Conservation (phyloP, 2,329 filamentous ascomycete genomes). For the Fusarium tricinctum region DNA sequence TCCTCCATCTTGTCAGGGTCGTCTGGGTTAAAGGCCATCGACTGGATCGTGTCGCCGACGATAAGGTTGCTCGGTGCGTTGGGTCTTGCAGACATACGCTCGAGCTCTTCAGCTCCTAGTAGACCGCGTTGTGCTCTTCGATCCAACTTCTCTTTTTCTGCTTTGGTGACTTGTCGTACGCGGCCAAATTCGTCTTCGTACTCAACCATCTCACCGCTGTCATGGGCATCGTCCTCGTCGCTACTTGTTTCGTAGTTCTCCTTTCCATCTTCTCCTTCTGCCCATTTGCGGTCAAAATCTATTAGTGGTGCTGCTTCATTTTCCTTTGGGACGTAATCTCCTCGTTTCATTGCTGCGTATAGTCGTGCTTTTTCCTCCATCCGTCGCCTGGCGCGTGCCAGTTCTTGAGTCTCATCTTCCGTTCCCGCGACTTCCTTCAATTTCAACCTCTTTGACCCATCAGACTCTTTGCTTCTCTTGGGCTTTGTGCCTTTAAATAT, state of each 20-base stretch:
- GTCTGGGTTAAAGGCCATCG: slow-evolving; percentile 84
- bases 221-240: slow-evolving; percentile 58
- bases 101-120: slow-evolving; percentile 71
- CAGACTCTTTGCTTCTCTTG: slow-evolving; percentile 48
- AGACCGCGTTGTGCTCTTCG: slow-evolving; percentile 65
- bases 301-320: slow-evolving; percentile 78
- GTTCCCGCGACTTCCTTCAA: slow-evolving; percentile 68
- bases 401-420: slow-evolving; percentile 75
- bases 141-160: slow-evolving; percentile 75
- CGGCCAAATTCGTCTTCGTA: slow-evolving; percentile 94
- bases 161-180: slow-evolving; percentile 78
- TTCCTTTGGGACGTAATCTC: slow-evolving; percentile 80
- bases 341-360: slow-evolving; percentile 91
- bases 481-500: slow-evolving; percentile 55
- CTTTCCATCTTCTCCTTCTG: slow-evolving; percentile 71
- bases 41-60: slow-evolving; percentile 87
- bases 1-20: slow-evolving; percentile 80
- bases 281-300: slow-evolving; percentile 98
- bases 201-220: slow-evolving; percentile 77
- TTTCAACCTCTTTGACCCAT: slow-evolving; percentile 61
- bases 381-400: slow-evolving; percentile 79
- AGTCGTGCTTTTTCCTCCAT: slow-evolving; percentile 92
- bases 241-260: slow-evolving; percentile 70
- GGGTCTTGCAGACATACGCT: slow-evolving; percentile 77
- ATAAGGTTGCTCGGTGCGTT: slow-evolving; percentile 79